phyloP scores from a whole-genome alignment of 139 green algal genomes.

The Chlorella sp. region DNA sequence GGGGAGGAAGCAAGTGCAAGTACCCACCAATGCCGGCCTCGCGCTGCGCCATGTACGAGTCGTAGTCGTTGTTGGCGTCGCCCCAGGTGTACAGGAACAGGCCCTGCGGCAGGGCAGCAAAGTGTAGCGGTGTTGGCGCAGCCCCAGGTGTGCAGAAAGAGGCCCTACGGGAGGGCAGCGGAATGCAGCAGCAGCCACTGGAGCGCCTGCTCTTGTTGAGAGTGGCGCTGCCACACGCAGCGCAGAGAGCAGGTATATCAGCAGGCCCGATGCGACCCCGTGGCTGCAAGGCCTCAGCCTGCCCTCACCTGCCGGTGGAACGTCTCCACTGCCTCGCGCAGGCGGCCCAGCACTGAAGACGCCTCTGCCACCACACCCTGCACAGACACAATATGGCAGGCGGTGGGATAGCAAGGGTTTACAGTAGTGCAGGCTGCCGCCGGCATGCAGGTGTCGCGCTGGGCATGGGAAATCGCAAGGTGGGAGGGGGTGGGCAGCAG shows the following conservation, averaged over 20 bases:
- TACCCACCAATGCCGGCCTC: conserved; percentile 45
- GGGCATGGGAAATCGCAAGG: not conserved
- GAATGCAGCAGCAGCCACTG: too few species aligned
- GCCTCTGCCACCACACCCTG: conserved; percentile 52
- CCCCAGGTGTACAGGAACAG: conserved; percentile 61
- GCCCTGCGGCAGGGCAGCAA: too few species aligned
- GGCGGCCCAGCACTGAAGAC: conserved; percentile 30
- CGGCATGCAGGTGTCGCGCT: too few species aligned
- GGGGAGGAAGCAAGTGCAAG: not conserved
- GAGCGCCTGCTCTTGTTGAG: too few species aligned
- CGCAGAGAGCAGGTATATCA: too few species aligned
- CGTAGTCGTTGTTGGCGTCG: conserved; percentile 51
- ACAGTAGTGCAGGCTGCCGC: not conserved
- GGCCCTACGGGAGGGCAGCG: too few species aligned
- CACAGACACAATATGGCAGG: too few species aligned
- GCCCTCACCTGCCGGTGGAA: conserved; percentile 35
- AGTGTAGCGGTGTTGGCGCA: too few species aligned
- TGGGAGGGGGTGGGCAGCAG: not conserved
- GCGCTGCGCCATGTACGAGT: conserved; percentile 39
- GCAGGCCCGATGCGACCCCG: too few species aligned
- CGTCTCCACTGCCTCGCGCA: conserved; percentile 39
- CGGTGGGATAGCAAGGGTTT: not conserved
- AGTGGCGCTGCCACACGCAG: too few species aligned
- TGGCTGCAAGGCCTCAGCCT: too few species aligned
- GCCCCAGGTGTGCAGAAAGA: too few species aligned